These are phyloP conservation scores for Leccinum sublutescens DNA, from an alignment of 768 basidiomycete species.

Conservation along the genomic window DNA sequence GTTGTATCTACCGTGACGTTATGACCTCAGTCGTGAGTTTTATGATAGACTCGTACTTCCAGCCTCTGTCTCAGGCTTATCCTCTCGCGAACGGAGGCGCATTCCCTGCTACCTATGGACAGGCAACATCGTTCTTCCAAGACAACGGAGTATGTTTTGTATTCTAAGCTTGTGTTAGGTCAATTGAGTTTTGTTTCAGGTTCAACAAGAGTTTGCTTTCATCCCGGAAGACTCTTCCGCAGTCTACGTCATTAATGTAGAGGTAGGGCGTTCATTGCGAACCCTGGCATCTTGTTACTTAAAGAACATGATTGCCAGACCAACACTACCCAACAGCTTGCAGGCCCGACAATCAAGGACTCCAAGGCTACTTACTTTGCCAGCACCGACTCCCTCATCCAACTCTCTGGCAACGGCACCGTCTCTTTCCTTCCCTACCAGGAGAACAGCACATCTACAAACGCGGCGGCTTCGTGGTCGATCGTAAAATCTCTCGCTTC, in stretches of 20 bases:
- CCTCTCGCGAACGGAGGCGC: constrained; percentile 41
- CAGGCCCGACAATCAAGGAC: constrained; percentile 62
- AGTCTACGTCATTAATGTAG: constrained; percentile 74
- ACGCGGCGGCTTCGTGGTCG: constrained; percentile 50
- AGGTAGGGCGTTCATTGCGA: constrained; percentile 36
- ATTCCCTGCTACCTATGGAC: constrained; percentile 69
- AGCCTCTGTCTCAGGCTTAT: constrained; percentile 64
- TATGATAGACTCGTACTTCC: constrained; percentile 55
- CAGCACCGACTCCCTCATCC: constrained; percentile 57
- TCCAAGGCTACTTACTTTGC: constrained; percentile 62
- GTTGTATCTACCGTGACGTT: background rate
- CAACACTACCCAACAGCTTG: constrained; percentile 62
- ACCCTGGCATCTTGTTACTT: background rate
- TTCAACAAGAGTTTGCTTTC: constrained; percentile 75
- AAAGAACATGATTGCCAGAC: constrained; percentile 35
- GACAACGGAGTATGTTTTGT: constrained; percentile 41
- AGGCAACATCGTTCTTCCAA: constrained; percentile 70
- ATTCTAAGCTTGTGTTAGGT: background rate
- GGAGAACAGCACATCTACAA: constrained; percentile 41
- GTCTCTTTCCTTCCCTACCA: constrained; percentile 62
- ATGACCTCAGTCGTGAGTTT: constrained; percentile 1
- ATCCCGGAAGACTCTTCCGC: constrained; percentile 70
- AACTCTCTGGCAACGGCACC: constrained; percentile 59
- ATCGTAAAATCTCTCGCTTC: constrained; percentile 43
- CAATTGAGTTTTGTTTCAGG: constrained; percentile 32